Conservation (phyloP, 73 alveolate species). For the Durusdinium trenchii region DNA sequence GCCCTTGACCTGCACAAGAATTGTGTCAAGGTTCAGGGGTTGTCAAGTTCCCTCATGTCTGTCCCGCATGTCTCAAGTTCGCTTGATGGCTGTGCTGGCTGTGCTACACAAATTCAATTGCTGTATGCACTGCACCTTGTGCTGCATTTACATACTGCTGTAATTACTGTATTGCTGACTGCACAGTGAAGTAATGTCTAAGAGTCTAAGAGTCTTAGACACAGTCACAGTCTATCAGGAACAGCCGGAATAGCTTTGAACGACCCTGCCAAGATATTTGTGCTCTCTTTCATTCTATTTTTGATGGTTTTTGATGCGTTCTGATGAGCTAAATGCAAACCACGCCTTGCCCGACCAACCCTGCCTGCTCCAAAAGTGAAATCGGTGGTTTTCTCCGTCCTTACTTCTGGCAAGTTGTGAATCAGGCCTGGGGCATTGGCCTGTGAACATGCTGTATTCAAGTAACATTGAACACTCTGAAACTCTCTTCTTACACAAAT, state of each 20-base stretch:
- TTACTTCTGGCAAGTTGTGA: too few relatives aligned
- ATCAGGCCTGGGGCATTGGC: neutral
- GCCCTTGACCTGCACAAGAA: constrained; percentile 7
- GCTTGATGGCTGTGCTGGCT: too few relatives aligned
- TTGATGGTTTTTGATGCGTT: neutral
- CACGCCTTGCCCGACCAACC: neutral
- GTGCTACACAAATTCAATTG: too few relatives aligned
- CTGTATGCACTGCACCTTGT: neutral
- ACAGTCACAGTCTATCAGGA: neutral
- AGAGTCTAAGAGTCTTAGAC: neutral
- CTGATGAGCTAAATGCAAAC: neutral
- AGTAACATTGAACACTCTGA: too few relatives aligned
- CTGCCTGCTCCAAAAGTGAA: neutral
- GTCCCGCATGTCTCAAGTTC: too few relatives aligned
- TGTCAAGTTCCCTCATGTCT: neutral
- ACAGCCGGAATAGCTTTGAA: neutral
- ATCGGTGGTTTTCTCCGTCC: neutral
- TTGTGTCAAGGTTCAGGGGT: neutral
- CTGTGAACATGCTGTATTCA: neutral
- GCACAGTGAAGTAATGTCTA: neutral
- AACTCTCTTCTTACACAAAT: neutral
- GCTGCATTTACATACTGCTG: neutral
- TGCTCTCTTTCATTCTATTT: neutral
- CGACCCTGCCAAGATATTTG: neutral
- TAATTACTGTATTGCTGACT: neutral